Conservation (phyloP, 192 early-diverging fungal genomes). For the Chytriomyces sp. region DNA sequence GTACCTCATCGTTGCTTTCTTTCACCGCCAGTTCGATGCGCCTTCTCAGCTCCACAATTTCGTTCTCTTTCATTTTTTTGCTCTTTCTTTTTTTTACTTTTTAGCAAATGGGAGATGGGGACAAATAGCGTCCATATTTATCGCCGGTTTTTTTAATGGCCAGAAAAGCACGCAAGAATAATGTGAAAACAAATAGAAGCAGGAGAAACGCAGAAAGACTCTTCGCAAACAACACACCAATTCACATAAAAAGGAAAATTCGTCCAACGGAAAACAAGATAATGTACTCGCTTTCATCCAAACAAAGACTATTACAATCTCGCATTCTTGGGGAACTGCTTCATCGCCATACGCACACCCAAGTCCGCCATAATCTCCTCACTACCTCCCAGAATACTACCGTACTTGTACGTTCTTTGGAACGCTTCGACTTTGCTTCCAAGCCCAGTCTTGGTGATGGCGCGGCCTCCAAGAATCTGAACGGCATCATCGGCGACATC, state of each 20-base stretch:
- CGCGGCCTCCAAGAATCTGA: slow-evolving; percentile 76
- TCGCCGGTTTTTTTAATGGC: slow-evolving; percentile 2
- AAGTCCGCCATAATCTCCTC: slow-evolving; percentile 67
- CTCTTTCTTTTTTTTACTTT: not conserved
- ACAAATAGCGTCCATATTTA: no score
- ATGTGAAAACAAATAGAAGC: not conserved
- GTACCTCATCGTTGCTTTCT: slow-evolving; percentile 23
- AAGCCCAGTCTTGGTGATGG: slow-evolving; percentile 71
- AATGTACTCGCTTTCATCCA: not conserved
- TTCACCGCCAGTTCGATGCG: slow-evolving; percentile 11
- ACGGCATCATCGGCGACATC: slow-evolving; percentile 66
- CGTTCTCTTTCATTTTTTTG: slow-evolving; percentile 5
- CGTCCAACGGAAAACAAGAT: not conserved
- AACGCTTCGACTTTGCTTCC: slow-evolving; percentile 65
- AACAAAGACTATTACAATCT: slow-evolving; percentile 14
- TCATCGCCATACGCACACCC: slow-evolving; percentile 67
- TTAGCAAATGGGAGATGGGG: no score
- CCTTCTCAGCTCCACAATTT: slow-evolving; percentile 15
- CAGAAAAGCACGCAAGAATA: not conserved
- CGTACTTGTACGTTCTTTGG: slow-evolving; percentile 67
- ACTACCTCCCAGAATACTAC: slow-evolving; percentile 52
- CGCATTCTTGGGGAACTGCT: slow-evolving; percentile 52
- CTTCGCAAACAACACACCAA: no score
- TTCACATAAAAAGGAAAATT: not conserved
- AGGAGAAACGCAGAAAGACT: not conserved